A percentile compares a stretch with the other conserved stretches of the same genome.
Evolutionary conservation across 352 stramenopile genomes (phyloP).

Genomic region (Phytophthora tubulina): DNA sequence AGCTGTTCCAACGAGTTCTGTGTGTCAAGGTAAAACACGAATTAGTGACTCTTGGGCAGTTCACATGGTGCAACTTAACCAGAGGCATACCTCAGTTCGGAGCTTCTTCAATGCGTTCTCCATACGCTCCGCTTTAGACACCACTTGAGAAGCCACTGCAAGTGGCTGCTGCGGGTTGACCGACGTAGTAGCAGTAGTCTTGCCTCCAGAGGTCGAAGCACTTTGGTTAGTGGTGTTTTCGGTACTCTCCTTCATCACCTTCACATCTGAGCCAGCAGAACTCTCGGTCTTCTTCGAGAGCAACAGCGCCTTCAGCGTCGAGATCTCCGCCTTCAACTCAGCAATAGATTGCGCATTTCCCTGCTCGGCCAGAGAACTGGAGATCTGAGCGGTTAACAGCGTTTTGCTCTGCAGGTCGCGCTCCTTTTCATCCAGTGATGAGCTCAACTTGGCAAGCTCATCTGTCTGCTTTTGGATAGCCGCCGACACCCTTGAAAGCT

Average conservation of each 20-base stretch:
- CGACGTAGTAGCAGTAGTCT: background rate
- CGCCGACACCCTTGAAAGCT: constrained; percentile 57
- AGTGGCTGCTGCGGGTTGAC: constrained; percentile 19
- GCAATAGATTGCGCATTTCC: constrained; percentile 67
- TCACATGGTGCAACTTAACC: background rate
- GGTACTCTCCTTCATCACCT: constrained; percentile 8
- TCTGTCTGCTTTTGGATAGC: constrained; percentile 76
- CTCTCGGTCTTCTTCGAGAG: constrained; percentile 42
- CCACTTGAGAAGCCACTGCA: constrained; percentile 20
- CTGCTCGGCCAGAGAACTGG: constrained; percentile 60
- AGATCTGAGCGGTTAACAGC: constrained; percentile 55
- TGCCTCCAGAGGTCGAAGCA: constrained; percentile 6
- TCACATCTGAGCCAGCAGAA: background rate
- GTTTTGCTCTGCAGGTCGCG: constrained; percentile 58
- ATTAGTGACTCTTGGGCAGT: background rate
- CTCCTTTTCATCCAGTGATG: constrained; percentile 68
- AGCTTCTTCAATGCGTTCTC: constrained; percentile 59
- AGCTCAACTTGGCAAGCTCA: constrained; percentile 64
- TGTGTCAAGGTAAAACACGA: constrained; percentile 4
- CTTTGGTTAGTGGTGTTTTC: constrained; percentile 18
- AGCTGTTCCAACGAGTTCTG: constrained; percentile 82
- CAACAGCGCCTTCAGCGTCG: constrained; percentile 69
- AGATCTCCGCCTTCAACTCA: constrained; percentile 75
- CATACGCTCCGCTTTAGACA: constrained; percentile 54
- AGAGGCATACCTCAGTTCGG: constrained; percentile 54